phyloP scores from a whole-genome alignment of 2,329 filamentous ascomycete species.

The Fusarium palustre region DNA sequence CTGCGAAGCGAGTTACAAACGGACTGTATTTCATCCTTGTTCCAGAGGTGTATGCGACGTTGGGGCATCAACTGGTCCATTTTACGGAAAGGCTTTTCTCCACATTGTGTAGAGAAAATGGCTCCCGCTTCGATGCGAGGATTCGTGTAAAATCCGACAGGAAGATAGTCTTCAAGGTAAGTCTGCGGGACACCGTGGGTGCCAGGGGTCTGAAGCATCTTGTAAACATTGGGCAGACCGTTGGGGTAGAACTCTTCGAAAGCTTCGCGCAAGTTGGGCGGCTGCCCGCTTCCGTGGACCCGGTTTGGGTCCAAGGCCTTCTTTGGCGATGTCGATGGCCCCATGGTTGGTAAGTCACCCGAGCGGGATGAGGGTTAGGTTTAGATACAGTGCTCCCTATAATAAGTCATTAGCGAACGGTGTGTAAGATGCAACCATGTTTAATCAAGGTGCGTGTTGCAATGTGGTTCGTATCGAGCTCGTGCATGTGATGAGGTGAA shows the following conservation, averaged over 20 bases:
- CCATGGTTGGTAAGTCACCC: slow-evolving; percentile 21
- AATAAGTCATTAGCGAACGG: slow-evolving; percentile 17
- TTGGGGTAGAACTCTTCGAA: slow-evolving; percentile 53
- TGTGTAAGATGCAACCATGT: not conserved
- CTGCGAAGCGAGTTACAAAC: slow-evolving; percentile 55
- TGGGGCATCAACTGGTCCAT: slow-evolving; percentile 46
- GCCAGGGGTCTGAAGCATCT: slow-evolving; percentile 48
- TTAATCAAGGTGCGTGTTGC: not conserved
- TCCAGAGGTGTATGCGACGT: slow-evolving; percentile 54
- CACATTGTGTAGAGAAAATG: slow-evolving; percentile 56
- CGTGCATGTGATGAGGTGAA: not conserved
- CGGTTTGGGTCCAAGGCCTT: slow-evolving; percentile 37
- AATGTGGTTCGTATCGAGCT: not conserved
- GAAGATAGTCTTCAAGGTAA: slow-evolving; percentile 54
- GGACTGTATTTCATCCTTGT: slow-evolving; percentile 53
- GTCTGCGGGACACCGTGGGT: slow-evolving; percentile 43
- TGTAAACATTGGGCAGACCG: slow-evolving; percentile 52
- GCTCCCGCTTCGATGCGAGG: slow-evolving; percentile 49
- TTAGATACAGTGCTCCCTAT: slow-evolving; percentile 35
- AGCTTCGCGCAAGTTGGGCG: slow-evolving; percentile 40
- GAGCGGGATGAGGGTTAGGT: slow-evolving; percentile 9
- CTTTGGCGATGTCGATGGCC: slow-evolving; percentile 29
- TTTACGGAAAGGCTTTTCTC: slow-evolving; percentile 47
- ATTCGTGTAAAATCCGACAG: slow-evolving; percentile 54
- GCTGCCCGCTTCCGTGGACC: slow-evolving; percentile 41